Base-by-base conservation (phyloP, 2,329 filamentous ascomycete species). In the Colletotrichum sp. region DNA sequence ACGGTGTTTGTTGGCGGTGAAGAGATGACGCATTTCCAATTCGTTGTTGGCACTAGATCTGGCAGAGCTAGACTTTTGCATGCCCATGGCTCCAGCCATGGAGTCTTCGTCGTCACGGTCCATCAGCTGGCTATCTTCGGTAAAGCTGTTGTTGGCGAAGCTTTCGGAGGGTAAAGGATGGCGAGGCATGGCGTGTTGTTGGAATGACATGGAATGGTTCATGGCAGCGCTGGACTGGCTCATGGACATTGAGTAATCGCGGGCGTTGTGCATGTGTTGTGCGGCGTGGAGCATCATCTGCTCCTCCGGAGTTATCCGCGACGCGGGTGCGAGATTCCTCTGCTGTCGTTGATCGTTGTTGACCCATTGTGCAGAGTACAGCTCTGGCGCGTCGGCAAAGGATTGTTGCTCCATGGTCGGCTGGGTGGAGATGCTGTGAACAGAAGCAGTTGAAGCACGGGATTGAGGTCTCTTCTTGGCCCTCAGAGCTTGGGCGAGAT, bases 11-110 rank as follows among this genome's bases (percentile, higher is more conserved):
- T 96, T 96, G 72, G 89, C 88, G n/a, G 88, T 86, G 78, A 95
- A 94, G 66, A 96, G 88, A 81, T 95, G 93, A 59, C 94, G 90
- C 90, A 96, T 93, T 83, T 96, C 95, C 75, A 94, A 89, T 83
- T 96, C 95, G 80, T 96, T 96, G 78, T 95, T 95, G 4, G 94
- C 94, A 78, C 92, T 95, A 18, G 93, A 93, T 65, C 93, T 90
- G 32, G 91, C 89, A 10, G 89, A 87, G n/a, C 87, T 85, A 32
- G 91, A 88, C 83, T 91, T 93, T 39, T 89, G 85, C 52, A 89
- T 88, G 30, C 84, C 84, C 18, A 84, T 80, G 9, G 85, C 82
- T 13, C 87, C 87, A 3, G 85, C 83, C 75, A 90, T 81, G 5
- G 90, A 89, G 71, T 92, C 90, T 15, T 93, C 91, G 32, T 90